Evolutionary conservation across 2,329 filamentous ascomycete genomes (phyloP).

Genomic region (Raffaelea deltoideospora): DNA sequence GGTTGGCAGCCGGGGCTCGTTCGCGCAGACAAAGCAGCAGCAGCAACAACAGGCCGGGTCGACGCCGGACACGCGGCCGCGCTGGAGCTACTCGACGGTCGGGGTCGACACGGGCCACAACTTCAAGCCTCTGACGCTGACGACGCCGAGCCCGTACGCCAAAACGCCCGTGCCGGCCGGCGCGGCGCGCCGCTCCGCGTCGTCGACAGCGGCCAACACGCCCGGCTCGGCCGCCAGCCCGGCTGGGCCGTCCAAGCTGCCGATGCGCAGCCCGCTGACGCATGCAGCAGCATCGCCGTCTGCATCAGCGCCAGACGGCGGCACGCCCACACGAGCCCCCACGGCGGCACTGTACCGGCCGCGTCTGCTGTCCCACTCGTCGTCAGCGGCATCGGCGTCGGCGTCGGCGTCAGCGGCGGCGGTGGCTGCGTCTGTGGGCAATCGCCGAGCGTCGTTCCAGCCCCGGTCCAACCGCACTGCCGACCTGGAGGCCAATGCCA

Average conservation of each 20-base stretch:
- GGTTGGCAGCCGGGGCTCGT: slow-evolving; percentile 20
- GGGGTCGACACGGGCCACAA: slow-evolving; percentile 53
- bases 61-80: slow-evolving; percentile 42
- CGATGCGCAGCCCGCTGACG: slow-evolving; percentile 32
- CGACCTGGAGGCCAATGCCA: no score
- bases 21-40: no score
- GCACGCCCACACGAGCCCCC: slow-evolving; percentile 26
- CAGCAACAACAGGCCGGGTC: no score
- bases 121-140: slow-evolving; percentile 47
- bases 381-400: no score
- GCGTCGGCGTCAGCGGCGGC: no score
- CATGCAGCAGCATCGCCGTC: slow-evolving; percentile 32
- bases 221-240: slow-evolving; percentile 10
- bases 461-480: slow-evolving; percentile 16
- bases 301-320: slow-evolving; percentile 20
- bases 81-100: slow-evolving; percentile 57
- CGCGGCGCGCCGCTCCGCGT: slow-evolving; percentile 25
- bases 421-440: slow-evolving; percentile 23
- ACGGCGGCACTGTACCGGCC: slow-evolving; percentile 26
- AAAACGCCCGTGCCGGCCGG: no score
- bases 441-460: slow-evolving; percentile 38
- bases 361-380: slow-evolving; percentile 24
- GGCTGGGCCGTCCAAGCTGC: slow-evolving; percentile 32
- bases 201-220: slow-evolving; percentile 25
- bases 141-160: slow-evolving; percentile 42